Percentiles rank a stretch among this genome's conserved stretches.
These are phyloP conservation scores for Sugiyamaella neomexicana DNA, from an alignment of 1,139 yeast genomes.

Conservation along the genomic window DNA sequence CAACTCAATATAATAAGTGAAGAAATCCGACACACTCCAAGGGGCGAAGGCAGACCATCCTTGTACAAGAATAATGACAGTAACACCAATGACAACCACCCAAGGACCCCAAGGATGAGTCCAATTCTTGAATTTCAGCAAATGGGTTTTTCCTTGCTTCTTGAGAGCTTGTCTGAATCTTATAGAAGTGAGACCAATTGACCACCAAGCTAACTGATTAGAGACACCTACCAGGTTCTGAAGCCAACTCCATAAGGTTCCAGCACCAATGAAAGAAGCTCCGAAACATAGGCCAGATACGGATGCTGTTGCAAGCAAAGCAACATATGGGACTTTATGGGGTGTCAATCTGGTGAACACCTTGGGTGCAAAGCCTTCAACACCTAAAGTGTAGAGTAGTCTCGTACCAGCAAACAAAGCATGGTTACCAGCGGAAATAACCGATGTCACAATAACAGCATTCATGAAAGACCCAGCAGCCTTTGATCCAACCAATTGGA, in stretches of 20 bases:
- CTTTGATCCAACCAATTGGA: slow-evolving; percentile 52
- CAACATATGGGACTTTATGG: slow-evolving; percentile 51
- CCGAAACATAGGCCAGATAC: slow-evolving; percentile 68
- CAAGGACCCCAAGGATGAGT: slow-evolving; percentile 67
- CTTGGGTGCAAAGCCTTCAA: slow-evolving; percentile 53
- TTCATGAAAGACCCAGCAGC: slow-evolving; percentile 53
- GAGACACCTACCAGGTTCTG: slow-evolving; percentile 66
- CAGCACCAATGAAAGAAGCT: slow-evolving; percentile 52
- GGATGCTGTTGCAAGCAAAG: slow-evolving; percentile 43
- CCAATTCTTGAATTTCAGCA: slow-evolving; percentile 47
- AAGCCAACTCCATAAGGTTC: slow-evolving; percentile 61
- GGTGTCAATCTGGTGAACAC: slow-evolving; percentile 49
- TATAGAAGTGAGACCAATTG: slow-evolving; percentile 50
- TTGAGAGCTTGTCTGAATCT: slow-evolving; percentile 51
- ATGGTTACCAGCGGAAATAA: slow-evolving; percentile 54
- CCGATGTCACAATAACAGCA: slow-evolving; percentile 53
- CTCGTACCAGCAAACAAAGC: slow-evolving; percentile 54
- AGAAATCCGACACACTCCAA: slow-evolving; percentile 54
- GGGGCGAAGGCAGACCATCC: slow-evolving; percentile 66
- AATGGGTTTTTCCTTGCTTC: slow-evolving; percentile 35
- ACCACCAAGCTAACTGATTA: slow-evolving; percentile 56
- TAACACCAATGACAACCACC: slow-evolving; percentile 50
- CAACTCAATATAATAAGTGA: slow-evolving; percentile 49
- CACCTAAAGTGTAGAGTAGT: slow-evolving; percentile 48
- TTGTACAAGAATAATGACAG: slow-evolving; percentile 55